Conservation (phyloP, 768 basidiomycete species). For the Termitomyces heimii region DNA sequence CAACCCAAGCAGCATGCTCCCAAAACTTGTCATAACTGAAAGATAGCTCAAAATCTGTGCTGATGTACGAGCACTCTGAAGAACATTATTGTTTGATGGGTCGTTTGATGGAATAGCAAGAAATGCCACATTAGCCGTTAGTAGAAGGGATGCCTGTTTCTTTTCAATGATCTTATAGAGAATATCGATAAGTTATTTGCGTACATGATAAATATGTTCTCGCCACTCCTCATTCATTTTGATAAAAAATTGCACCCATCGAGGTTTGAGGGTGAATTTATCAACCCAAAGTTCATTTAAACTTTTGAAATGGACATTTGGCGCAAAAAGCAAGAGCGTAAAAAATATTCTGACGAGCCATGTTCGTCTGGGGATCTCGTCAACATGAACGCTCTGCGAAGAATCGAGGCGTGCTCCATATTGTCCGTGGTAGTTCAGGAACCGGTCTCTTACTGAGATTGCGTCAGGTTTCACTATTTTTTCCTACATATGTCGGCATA, state of each 20-base stretch:
- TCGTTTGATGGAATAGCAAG: slow-evolving; percentile 35
- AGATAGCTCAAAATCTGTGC: slow-evolving; percentile 36
- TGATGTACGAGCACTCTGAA: slow-evolving; percentile 12
- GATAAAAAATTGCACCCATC: slow-evolving; percentile 33
- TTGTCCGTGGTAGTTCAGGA: slow-evolving; percentile 38
- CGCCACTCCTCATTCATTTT: slow-evolving; percentile 32
- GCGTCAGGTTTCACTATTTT: neutral
- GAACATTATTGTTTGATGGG: slow-evolving; percentile 23
- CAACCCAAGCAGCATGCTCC: slow-evolving; percentile 26
- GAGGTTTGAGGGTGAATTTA: slow-evolving; percentile 24
- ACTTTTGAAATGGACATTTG: slow-evolving; percentile 31
- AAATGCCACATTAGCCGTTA: slow-evolving; percentile 44
- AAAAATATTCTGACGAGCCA: slow-evolving; percentile 38
- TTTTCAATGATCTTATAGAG: slow-evolving; percentile 21
- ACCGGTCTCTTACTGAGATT: slow-evolving; percentile 16
- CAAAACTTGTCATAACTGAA: slow-evolving; percentile 35
- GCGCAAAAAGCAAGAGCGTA: slow-evolving; percentile 38
- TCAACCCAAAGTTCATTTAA: slow-evolving; percentile 47
- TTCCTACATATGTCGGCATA: neutral
- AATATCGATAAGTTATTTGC: neutral
- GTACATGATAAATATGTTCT: slow-evolving; percentile 37
- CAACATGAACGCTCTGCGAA: slow-evolving; percentile 16
- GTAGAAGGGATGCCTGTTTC: slow-evolving; percentile 38
- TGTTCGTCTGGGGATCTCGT: slow-evolving; percentile 20
- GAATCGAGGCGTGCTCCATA: slow-evolving; percentile 33